Evolutionary conservation across 139 green algal species (phyloP).

Genomic region (Chloropicon primus): DNA sequence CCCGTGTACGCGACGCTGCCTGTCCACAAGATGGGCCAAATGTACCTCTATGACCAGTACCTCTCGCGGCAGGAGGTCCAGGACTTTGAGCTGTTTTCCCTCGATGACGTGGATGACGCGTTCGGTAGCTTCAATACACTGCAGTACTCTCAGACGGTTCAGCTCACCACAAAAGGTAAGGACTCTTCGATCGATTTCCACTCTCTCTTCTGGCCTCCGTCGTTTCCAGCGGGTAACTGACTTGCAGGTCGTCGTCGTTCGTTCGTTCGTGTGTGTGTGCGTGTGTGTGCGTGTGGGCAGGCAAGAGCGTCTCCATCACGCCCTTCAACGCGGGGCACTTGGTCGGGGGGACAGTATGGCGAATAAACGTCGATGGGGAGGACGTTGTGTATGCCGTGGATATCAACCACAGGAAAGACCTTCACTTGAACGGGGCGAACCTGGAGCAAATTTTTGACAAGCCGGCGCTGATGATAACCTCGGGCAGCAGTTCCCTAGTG

Average conservation of each 20-base stretch:
- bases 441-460: constrained; percentile 38
- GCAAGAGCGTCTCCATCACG: constrained; percentile 51
- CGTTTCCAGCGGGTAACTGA: too few relatives aligned
- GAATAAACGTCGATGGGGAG: constrained; percentile 44
- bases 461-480: constrained; percentile 62
- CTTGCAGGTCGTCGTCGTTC: too few relatives aligned
- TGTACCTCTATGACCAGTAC: constrained; percentile 70
- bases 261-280: too few relatives aligned
- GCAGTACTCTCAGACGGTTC: constrained; percentile 48
- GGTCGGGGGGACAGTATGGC: constrained; percentile 77
- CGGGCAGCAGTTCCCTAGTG: background rate
- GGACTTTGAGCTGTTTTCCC: background rate
- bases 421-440: constrained; percentile 43
- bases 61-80: constrained; percentile 27
- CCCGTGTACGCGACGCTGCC: constrained; percentile 67
- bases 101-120: constrained; percentile 26
- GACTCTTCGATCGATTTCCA: too few relatives aligned
- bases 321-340: constrained; percentile 61
- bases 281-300: too few relatives aligned
- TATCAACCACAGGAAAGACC: constrained; percentile 71
- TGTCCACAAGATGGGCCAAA: constrained; percentile 64
- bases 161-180: too few relatives aligned
- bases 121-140: constrained; percentile 45
- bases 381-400: constrained; percentile 81
- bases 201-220: too few relatives aligned